Base-by-base conservation (phyloP, 2,329 filamentous ascomycete genomes). In the Claviceps sp. region DNA sequence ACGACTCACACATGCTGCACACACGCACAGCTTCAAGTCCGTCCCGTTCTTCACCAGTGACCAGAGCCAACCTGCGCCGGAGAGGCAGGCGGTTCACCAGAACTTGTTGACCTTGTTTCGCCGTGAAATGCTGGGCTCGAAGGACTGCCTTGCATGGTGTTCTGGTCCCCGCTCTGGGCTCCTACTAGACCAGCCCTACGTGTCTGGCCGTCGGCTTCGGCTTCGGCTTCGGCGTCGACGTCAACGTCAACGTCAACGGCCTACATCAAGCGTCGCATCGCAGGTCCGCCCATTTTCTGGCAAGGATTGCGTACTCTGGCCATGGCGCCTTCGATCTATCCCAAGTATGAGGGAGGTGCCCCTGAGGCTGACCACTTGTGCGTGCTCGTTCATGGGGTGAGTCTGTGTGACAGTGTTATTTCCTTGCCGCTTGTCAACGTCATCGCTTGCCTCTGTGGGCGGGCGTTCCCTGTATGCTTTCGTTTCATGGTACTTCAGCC, bases 381-480 rank as follows among this genome's bases (percentile, higher is more conserved):
- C 61, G 84, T 91, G 43, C 73, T 91, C 45, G 82, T 89, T 50
- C 86, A 91, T 63, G 80, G 86, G 69, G 82, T 86, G 77, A 66
- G 78, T 66, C 55, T 53, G 50, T 55, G 34, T 9, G 38, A 22
- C 37, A 4, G 37, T 37, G 17, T 14, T 34, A 11, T 8, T 37
- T 20, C 9, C 38, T 20, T 42, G 11, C 42, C 42, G 20, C 20
- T 23, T 44, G 6, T 44, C 34, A 22, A n/a, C 22, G 36, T 44
- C 11, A 23, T 4, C 4, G 14, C 3, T 23, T 22, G 4, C n/a
- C n/a, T n/a, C 43, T 34, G 29, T 11, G 29, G 9, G 29, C 14
- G 29, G 9, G 29, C 14, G 2, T 29, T 26, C 8, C 14, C 23
- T 45, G 22, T 4, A 4, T 26, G 20, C 14, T 17, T n/a, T 16